These are phyloP conservation scores for Fusarium sacchari DNA, from an alignment of 2,329 filamentous ascomycete species.

Conservation along the genomic window DNA sequence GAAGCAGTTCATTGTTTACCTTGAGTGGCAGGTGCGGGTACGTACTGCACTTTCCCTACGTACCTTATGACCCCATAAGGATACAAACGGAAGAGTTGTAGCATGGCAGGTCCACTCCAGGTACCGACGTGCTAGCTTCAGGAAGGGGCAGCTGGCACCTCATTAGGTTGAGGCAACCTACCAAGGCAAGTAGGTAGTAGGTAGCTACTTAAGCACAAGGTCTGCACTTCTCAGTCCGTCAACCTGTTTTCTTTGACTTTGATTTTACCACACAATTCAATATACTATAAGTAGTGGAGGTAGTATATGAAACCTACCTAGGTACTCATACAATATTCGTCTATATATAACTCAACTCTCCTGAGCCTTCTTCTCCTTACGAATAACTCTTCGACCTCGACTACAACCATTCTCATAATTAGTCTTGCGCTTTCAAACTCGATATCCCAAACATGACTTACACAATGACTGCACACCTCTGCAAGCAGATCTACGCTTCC, in stretches of 20 bases:
- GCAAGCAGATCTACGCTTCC: constrained; percentile 69
- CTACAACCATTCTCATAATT: neutral
- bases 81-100: constrained; percentile 12
- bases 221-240: neutral
- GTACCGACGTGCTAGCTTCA: constrained; percentile 14
- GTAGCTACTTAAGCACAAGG: constrained; percentile 22
- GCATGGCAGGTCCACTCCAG: constrained; percentile 18
- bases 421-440: neutral
- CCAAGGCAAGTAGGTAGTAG: neutral
- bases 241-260: neutral
- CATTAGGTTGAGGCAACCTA: neutral
- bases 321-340: neutral
- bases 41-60: neutral
- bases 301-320: neutral
- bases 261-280: neutral
- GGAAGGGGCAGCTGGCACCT: neutral
- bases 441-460: constrained; percentile 60
- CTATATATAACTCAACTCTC: neutral
- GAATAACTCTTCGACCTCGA: neutral
- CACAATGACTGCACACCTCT: constrained; percentile 70
- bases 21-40: neutral
- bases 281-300: no score
- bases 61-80: neutral
- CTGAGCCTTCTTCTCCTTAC: neutral
- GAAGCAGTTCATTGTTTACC: constrained; percentile 1